phyloP scores from a whole-genome alignment of 129 eudicot genomes.

The Tagetes erecta region DNA sequence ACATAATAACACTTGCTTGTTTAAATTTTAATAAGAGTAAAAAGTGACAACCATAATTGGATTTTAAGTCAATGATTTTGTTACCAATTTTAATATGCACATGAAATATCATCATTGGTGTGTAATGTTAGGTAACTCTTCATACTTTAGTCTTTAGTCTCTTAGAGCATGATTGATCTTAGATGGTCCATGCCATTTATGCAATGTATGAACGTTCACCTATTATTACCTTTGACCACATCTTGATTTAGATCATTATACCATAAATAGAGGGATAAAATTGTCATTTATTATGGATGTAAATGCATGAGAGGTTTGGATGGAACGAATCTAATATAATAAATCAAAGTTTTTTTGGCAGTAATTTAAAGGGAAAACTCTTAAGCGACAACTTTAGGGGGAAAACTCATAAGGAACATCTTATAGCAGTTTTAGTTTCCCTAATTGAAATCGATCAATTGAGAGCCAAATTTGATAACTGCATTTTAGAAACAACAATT shows the following conservation, averaged over 20 bases:
- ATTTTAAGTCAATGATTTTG: conserved; percentile 30
- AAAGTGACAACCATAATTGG: conserved; percentile 26
- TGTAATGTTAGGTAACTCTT: conserved; percentile 28
- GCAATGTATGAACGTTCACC: conserved; percentile 22
- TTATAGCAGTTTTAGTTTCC: too few species aligned
- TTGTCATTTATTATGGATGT: neutral
- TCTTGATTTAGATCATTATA: conserved; percentile 4
- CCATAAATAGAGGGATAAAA: neutral
- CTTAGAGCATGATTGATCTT: conserved; percentile 31
- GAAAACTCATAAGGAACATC: too few species aligned
- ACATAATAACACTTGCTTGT: neutral
- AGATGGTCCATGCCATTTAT: conserved; percentile 36
- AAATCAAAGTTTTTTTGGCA: neutral
- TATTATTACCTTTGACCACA: conserved; percentile 35
- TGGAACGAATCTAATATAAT: neutral
- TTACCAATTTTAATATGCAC: conserved; percentile 28
- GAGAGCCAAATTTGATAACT: too few species aligned
- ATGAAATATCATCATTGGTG: conserved; percentile 33
- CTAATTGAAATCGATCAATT: too few species aligned
- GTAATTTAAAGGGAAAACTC: too few species aligned
- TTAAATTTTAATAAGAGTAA: neutral
- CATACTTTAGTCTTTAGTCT: conserved; percentile 10
- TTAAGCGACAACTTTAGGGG: too few species aligned
- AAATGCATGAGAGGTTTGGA: neutral
- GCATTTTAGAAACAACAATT: too few species aligned